A percentile compares a stretch with the other conserved stretches of the same genome.
Evolutionary conservation across 2,329 filamentous ascomycete species (phyloP).

Genomic region (Ascochyta clinopodiicola): DNA sequence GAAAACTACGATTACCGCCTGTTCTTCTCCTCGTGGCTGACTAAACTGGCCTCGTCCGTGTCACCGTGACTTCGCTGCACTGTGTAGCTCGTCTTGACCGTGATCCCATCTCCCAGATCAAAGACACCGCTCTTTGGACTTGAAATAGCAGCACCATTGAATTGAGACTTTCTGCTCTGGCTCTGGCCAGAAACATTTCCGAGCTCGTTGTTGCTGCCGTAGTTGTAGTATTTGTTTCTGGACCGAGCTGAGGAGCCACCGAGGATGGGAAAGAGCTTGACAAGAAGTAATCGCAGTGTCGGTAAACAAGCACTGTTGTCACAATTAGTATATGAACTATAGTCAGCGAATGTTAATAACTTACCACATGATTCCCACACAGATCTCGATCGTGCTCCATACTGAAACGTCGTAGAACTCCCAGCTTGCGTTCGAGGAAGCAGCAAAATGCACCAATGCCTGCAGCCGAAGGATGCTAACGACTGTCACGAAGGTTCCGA

Average conservation of each 20-base stretch:
- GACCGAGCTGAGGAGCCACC: constrained; percentile 44
- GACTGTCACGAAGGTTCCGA: constrained; percentile 52
- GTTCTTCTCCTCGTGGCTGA: constrained; percentile 16
- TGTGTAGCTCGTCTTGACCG: constrained; percentile 27
- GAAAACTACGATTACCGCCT: neutral
- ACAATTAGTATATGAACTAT: neutral
- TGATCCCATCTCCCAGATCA: constrained; percentile 23
- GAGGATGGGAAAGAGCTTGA: constrained; percentile 45
- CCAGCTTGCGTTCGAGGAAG: constrained; percentile 50
- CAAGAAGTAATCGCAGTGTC: constrained; percentile 47
- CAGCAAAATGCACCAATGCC: constrained; percentile 52
- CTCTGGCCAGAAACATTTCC: constrained; percentile 16
- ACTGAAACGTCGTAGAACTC: constrained; percentile 50
- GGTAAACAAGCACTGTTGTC: constrained; percentile 50
- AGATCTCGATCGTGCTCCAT: constrained; percentile 53
- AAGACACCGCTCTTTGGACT: constrained; percentile 4
- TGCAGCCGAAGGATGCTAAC: constrained; percentile 54
- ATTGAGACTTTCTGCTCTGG: constrained; percentile 15
- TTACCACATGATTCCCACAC: constrained; percentile 52
- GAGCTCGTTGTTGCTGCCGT: constrained; percentile 33
- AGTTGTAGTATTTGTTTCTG: constrained; percentile 33
- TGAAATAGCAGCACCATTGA: constrained; percentile 11
- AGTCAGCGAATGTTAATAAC: neutral
- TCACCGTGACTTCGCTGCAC: constrained; percentile 25
- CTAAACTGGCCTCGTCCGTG: constrained; percentile 28